Base-by-base conservation (phyloP, 441 rosid genomes). In the Arabidopsis lyrata region DNA sequence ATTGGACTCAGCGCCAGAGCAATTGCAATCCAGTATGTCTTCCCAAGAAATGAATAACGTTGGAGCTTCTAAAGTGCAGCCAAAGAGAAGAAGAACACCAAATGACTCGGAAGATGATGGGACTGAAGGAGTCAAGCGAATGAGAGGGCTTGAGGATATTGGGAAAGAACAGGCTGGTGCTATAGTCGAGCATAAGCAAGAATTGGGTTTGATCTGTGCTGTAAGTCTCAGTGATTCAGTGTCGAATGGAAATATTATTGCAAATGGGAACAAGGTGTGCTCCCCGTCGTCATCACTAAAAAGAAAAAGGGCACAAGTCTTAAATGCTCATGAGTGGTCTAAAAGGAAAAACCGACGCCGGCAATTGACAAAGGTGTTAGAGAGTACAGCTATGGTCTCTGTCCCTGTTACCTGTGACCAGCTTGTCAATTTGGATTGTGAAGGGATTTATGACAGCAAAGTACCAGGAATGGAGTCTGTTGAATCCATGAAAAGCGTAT, bases 31-130 rank as follows among this genome's bases (percentile, higher is more conserved):
- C 27, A 90, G 89, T 45, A 71, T 86, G 73, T 90, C 95, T 72
- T 87, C 84, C 64, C 88, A 87, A 78, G 94, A 87, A 77, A 81
- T 87, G 29, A 86, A 76, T 66, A 81, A 68, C 68, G 36, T 45
- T 35, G 82, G 75, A 76, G 82, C 78, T 79, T 70, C 79, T 50
- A 90, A 84, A 82, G 80, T 78, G 81, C 90, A 77, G 67, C 61
- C 90, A 67, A 89, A 83, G 89, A 89, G 95, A 74, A 90, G 97
- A 80, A 87, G 84, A 83, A 93, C 97, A 18, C 97, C 97, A 14
- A 93, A 93, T 80, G 98, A 93, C 81, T 96, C 97, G 1, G 98
- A 91, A 83, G 99, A 95, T 81, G 99, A 95, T 84, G 99, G 99
- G 59, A 86, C 83, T 56, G 98, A 87, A 84, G 91, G 97, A 70